These are phyloP conservation scores for Alternaria postmessia DNA, from an alignment of 2,329 filamentous ascomycete species.

Conservation along the genomic window DNA sequence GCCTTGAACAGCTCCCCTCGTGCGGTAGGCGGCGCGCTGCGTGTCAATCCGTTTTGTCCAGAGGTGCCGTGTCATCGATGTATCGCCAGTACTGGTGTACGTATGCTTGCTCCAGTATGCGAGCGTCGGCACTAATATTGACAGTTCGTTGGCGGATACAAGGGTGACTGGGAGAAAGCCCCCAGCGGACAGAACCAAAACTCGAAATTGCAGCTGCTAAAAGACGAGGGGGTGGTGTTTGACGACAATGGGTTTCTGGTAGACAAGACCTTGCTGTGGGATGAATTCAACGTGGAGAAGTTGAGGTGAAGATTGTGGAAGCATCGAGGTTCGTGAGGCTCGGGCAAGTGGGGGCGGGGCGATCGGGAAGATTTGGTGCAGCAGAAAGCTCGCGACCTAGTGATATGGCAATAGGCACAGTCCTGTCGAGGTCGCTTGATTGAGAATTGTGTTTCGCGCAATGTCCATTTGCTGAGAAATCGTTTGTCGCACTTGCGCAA, in stretches of 20 bases:
- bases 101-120: constrained; percentile 19
- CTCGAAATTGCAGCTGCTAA: constrained; percentile 70
- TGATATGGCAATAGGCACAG: not conserved
- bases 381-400: not conserved
- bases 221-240: constrained; percentile 70
- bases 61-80: constrained; percentile 83
- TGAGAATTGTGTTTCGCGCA: not conserved
- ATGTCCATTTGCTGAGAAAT: constrained; percentile 7
- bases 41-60: constrained; percentile 82
- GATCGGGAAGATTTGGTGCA: constrained; percentile 19
- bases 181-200: constrained; percentile 69
- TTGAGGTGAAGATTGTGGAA: constrained; percentile 20
- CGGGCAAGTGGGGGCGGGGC: constrained; percentile 31
- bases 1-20: constrained; percentile 75
- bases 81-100: constrained; percentile 73
- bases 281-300: constrained; percentile 50
- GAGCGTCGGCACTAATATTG: constrained; percentile 5
- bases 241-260: constrained; percentile 67
- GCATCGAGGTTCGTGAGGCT: constrained; percentile 4
- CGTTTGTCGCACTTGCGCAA: not conserved
- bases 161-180: constrained; percentile 69
- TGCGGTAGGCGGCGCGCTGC: constrained; percentile 79
- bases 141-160: constrained; percentile 70
- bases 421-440: not conserved
- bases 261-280: constrained; percentile 57